These are phyloP conservation scores for Solanum raphanifolium DNA, from an alignment of 257 asterid species.

Conservation along the genomic window DNA sequence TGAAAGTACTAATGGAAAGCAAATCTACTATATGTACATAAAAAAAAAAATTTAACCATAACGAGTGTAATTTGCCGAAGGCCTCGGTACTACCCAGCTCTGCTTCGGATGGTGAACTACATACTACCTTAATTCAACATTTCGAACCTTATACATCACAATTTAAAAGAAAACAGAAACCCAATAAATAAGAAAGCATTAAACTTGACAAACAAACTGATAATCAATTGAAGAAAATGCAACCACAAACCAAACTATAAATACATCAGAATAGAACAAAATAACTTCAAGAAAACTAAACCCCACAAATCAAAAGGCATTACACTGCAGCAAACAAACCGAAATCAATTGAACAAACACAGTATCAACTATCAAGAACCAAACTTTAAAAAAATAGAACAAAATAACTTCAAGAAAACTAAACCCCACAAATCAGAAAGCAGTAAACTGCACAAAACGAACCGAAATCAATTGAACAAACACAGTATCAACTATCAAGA, in stretches of 20 bases:
- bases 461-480: background rate
- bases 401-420: background rate
- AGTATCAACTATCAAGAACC: background rate
- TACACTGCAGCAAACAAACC: background rate
- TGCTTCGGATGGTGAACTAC: background rate
- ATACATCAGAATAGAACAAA: background rate
- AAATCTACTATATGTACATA: background rate
- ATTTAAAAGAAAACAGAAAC: background rate
- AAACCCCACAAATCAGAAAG: background rate
- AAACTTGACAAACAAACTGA: background rate
- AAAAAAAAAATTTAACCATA: background rate
- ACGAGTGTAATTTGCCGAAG: background rate
- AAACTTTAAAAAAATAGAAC: background rate
- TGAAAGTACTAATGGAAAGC: background rate
- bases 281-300: background rate
- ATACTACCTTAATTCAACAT: background rate
- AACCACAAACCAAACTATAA: background rate
- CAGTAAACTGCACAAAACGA: background rate
- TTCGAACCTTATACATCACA: background rate
- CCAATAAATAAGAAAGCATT: background rate
- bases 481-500: background rate
- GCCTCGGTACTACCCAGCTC: background rate
- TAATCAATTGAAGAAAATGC: background rate
- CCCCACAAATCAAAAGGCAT: background rate
- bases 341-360: background rate